Conservation (phyloP, 345 rosid genomes). For the Eucalyptus erythrocorys region DNA sequence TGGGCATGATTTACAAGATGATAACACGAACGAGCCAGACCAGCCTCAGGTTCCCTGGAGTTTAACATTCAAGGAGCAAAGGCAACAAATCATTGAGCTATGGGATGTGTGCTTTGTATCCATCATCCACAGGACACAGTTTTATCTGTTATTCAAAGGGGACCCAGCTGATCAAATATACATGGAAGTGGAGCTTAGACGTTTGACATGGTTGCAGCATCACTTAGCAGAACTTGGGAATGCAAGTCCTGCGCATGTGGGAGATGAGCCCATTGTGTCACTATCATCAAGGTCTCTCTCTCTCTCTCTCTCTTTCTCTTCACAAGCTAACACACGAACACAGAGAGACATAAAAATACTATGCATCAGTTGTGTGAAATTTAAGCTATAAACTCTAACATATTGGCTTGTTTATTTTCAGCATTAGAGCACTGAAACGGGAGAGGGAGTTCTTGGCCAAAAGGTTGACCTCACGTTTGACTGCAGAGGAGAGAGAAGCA, state of each 20-base stretch:
- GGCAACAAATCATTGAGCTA: slow-evolving; percentile 86
- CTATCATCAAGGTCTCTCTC: slow-evolving; percentile 57
- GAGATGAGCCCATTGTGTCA: slow-evolving; percentile 67
- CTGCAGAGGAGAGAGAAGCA: slow-evolving; percentile 69
- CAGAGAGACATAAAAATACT: not conserved
- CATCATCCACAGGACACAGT: slow-evolving; percentile 89
- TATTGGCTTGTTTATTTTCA: slow-evolving; percentile 5
- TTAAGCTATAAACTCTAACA: not conserved
- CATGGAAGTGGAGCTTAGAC: slow-evolving; percentile 97
- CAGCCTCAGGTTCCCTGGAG: slow-evolving; percentile 79
- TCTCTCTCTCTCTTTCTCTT: not conserved
- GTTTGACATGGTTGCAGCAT: slow-evolving; percentile 90
- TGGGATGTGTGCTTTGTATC: slow-evolving; percentile 92
- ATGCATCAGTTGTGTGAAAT: not conserved
- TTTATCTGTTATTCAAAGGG: slow-evolving; percentile 86
- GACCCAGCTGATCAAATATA: slow-evolving; percentile 97
- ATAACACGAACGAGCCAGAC: slow-evolving; percentile 25
- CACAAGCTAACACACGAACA: not conserved
- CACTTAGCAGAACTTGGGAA: slow-evolving; percentile 84
- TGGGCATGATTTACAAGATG: slow-evolving; percentile 59
- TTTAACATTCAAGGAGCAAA: slow-evolving; percentile 69
- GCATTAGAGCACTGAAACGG: slow-evolving; percentile 71
- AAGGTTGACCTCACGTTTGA: slow-evolving; percentile 63
- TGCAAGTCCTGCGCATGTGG: slow-evolving; percentile 68
- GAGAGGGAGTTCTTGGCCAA: slow-evolving; percentile 95